phyloP scores from a whole-genome alignment of 495 filamentous ascomycete genomes.

The Tuber calosporum region DNA sequence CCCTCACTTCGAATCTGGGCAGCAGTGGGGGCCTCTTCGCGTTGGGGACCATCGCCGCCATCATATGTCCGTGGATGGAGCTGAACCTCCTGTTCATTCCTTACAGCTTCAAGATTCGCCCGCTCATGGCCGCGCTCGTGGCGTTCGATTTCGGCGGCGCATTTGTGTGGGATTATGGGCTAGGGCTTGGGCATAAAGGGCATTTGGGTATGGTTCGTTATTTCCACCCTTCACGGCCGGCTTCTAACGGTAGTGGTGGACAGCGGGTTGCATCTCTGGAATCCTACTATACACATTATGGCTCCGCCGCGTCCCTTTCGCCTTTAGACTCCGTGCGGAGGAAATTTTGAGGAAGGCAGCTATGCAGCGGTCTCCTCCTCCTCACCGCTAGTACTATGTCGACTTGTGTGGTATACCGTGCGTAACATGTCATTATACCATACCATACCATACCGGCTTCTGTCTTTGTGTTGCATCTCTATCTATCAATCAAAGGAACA shows the following conservation, averaged over 20 bases:
- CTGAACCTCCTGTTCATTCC: conserved; percentile 32
- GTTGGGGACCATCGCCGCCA: conserved; percentile 31
- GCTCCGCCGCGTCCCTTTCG: not conserved
- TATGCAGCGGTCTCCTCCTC: not conserved
- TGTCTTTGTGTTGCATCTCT: not conserved
- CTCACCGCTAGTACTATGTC: not conserved
- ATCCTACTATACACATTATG: not conserved
- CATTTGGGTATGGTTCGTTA: conserved; percentile 29
- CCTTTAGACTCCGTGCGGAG: not conserved
- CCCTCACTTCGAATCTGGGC: not conserved
- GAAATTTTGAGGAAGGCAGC: not conserved
- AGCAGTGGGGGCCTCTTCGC: not conserved
- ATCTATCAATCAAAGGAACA: not conserved
- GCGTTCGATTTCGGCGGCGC: conserved; percentile 31
- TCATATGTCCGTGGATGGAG: conserved; percentile 19
- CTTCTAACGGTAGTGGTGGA: not conserved
- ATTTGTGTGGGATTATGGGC: conserved; percentile 32
- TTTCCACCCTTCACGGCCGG: not conserved
- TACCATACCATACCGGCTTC: not conserved
- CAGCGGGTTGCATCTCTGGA: conserved; percentile 3
- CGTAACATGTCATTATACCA: not conserved
- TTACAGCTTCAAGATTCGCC: conserved; percentile 19
- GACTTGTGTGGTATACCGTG: not conserved
- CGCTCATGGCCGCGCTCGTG: conserved; percentile 8
- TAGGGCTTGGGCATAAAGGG: conserved; percentile 24